phyloP scores from a whole-genome alignment of 257 asterid genomes.

The Gentiana dahurica region DNA sequence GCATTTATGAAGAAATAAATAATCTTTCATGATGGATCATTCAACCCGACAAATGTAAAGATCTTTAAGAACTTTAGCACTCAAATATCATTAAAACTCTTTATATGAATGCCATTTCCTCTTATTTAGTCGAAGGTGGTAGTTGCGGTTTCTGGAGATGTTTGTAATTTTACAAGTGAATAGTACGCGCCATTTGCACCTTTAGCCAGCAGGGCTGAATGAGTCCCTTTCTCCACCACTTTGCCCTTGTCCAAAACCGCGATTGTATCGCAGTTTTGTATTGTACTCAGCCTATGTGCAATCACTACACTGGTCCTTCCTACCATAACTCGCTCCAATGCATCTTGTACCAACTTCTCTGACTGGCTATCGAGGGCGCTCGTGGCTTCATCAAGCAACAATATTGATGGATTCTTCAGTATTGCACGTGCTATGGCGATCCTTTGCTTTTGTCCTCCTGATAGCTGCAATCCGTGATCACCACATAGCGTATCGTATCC shows the following conservation, averaged over 20 bases:
- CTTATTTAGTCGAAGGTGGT: not conserved
- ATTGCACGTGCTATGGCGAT: conserved; percentile 81
- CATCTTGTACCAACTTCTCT: conserved; percentile 80
- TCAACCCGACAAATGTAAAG: no score
- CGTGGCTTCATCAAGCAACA: conserved; percentile 77
- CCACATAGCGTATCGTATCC: conserved; percentile 83
- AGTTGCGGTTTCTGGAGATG: conserved; percentile 13
- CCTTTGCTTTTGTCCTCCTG: conserved; percentile 90
- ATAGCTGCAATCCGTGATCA: conserved; percentile 70
- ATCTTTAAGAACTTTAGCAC: no score
- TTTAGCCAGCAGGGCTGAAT: conserved; percentile 48
- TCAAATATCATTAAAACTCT: no score
- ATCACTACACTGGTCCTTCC: conserved; percentile 85
- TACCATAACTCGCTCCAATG: conserved; percentile 71
- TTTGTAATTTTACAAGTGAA: conserved; percentile 62
- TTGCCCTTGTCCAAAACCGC: conserved; percentile 68
- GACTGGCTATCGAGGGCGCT: conserved; percentile 81
- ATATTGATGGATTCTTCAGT: conserved; percentile 48
- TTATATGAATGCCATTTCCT: no score
- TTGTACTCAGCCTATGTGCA: conserved; percentile 77
- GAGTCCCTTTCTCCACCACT: conserved; percentile 70
- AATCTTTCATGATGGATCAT: no score
- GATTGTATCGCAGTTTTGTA: conserved; percentile 55
- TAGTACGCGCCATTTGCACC: conserved; percentile 60
- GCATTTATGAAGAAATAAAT: no score